A percentile compares a stretch with the other conserved stretches of the same genome.
Conservation (phyloP, 1,284 basidiomycete species). For the Paramarasmius palmivorus region DNA sequence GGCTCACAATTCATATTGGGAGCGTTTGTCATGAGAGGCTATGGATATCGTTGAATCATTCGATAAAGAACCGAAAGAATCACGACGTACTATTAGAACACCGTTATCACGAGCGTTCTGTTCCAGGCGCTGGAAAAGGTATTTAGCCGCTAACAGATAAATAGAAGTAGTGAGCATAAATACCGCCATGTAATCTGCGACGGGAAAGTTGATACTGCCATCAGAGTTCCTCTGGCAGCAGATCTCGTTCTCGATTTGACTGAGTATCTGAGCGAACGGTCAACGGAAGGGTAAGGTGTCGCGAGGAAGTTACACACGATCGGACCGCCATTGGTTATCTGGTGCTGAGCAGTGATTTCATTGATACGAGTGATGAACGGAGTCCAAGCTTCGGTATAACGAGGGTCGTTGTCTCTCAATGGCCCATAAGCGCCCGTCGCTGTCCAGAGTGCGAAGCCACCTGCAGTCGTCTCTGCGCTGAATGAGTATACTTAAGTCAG, state of each 20-base stretch:
- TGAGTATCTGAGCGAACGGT: neutral
- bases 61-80: neutral
- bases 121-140: conserved; percentile 6
- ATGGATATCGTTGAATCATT: neutral
- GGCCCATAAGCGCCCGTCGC: conserved; percentile 52
- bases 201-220: conserved; percentile 10
- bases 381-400: conserved; percentile 41
- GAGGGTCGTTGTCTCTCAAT: conserved; percentile 44
- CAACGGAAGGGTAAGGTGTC: neutral
- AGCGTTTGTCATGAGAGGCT: conserved; percentile 14
- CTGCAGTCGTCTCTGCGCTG: conserved; percentile 64
- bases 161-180: neutral
- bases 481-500: conserved; percentile 35
- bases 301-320: conserved; percentile 43
- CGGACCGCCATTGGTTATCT: conserved; percentile 55
- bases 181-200: conserved; percentile 15
- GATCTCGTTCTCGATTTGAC: conserved; percentile 42
- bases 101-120: conserved; percentile 12
- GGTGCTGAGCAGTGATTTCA: conserved; percentile 43
- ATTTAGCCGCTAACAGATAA: neutral
- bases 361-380: conserved; percentile 54
- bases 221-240: conserved; percentile 30
- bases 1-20: conserved; percentile 13
- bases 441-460: conserved; percentile 65
- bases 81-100: conserved; percentile 4